Evolutionary conservation across 768 basidiomycete species (phyloP).

Genomic region (Pulveroboletus sp.): DNA sequence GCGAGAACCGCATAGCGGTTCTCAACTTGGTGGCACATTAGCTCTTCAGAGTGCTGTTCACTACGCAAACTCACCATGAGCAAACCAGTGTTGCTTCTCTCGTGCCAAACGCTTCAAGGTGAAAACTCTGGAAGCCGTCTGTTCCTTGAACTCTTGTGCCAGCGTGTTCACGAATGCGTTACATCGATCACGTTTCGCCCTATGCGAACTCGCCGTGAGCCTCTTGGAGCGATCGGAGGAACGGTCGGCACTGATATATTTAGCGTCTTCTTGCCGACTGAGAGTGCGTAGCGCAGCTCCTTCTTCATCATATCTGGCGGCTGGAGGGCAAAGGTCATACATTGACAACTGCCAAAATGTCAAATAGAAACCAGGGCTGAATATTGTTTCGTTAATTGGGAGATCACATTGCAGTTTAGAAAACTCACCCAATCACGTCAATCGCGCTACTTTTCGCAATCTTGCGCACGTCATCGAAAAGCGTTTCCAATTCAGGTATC

Average conservation of each 20-base stretch:
- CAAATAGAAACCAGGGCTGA: slow-evolving; percentile 86
- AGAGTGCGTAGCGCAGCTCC: slow-evolving; percentile 55
- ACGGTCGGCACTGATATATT: slow-evolving; percentile 64
- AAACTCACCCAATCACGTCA: slow-evolving; percentile 69
- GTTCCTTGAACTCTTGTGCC: slow-evolving; percentile 72
- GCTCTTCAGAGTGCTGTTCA: not conserved
- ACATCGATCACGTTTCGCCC: slow-evolving; percentile 63
- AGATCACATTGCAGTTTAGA: slow-evolving; percentile 1
- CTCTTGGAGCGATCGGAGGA: slow-evolving; percentile 65
- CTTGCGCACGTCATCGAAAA: slow-evolving; percentile 75
- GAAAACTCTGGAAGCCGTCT: slow-evolving; percentile 66
- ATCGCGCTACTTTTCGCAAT: slow-evolving; percentile 65
- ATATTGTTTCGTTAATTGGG: slow-evolving; percentile 6
- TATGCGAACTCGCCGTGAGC: slow-evolving; percentile 53
- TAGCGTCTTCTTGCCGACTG: slow-evolving; percentile 66
- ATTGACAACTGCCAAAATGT: slow-evolving; percentile 97
- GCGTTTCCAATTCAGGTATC: slow-evolving; percentile 67
- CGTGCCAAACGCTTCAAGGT: slow-evolving; percentile 73
- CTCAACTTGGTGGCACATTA: slow-evolving; percentile 24
- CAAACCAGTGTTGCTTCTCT: slow-evolving; percentile 84
- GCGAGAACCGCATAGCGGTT: slow-evolving; percentile 47
- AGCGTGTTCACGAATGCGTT: slow-evolving; percentile 58
- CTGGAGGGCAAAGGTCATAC: slow-evolving; percentile 82
- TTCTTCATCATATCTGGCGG: slow-evolving; percentile 77
- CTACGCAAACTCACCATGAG: slow-evolving; percentile 44